These are phyloP conservation scores for Dryadomyces sulphureus DNA, from an alignment of 2,329 filamentous ascomycete species.

Conservation along the genomic window DNA sequence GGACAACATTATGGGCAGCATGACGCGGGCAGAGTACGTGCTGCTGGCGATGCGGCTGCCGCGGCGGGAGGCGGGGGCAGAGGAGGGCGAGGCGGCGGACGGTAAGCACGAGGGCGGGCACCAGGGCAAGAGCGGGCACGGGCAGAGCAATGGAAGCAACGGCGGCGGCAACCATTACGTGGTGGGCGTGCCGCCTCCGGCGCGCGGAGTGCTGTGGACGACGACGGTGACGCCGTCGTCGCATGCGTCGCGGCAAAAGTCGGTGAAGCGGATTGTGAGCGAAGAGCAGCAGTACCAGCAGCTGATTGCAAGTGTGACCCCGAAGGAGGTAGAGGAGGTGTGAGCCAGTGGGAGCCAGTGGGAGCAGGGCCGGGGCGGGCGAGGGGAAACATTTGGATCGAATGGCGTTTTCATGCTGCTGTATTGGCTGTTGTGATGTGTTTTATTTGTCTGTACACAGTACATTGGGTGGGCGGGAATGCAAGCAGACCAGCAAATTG, in stretches of 20 bases:
- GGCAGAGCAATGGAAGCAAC: too few species aligned
- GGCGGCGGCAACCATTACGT: conserved; percentile 2
- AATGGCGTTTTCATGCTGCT: too few species aligned
- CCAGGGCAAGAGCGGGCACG: too few species aligned
- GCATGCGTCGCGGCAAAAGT: conserved; percentile 2
- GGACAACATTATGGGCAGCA: conserved; percentile 55
- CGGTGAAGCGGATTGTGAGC: conserved; percentile 15
- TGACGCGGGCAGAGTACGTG: conserved; percentile 53
- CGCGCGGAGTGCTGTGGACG: conserved; percentile 12
- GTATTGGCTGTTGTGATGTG: too few species aligned
- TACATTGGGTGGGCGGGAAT: too few species aligned
- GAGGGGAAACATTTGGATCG: not conserved
- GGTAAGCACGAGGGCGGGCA: conserved; percentile 13
- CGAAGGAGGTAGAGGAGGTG: conserved; percentile 14
- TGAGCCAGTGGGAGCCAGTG: not conserved
- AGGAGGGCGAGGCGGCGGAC: conserved; percentile 10
- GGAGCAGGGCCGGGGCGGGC: too few species aligned
- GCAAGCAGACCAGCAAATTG: too few species aligned
- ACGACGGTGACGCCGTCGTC: conserved; percentile 5
- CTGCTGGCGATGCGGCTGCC: conserved; percentile 53
- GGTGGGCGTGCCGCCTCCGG: conserved; percentile 6
- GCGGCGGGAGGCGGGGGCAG: conserved; percentile 18
- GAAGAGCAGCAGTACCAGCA: conserved; percentile 31
- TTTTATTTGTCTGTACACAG: too few species aligned
- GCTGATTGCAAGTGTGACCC: conserved; percentile 26